Evolutionary conservation across 2,329 filamentous ascomycete species (phyloP), one percentile per base, ranked within the genome.

Genomic region (Lasiodiplodia theobromae): DNA sequence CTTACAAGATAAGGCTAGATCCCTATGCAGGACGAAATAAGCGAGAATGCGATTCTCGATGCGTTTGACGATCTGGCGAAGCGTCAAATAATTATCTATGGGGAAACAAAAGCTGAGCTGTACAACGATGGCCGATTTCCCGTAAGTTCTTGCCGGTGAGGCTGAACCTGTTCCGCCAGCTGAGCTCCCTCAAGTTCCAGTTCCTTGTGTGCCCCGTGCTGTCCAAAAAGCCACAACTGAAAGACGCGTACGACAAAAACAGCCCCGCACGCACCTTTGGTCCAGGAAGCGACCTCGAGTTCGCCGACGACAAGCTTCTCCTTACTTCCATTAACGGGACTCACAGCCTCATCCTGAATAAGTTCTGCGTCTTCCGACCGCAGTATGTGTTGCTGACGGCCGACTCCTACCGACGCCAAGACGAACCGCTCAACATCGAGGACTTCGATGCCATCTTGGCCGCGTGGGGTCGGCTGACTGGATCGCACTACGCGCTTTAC

Each of bases 301-400:
- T 82, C 67, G 77, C 77, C 54, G 77, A 82, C 56, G 73, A 77
- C 0, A 80, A 80, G n/a, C 79, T 82, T 53, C 79, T 83, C 18
- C 72, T 86, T 14, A 74, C 74, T 0, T 73, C 75, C 16, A 71
- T 85, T 16, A 81, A 80, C 21, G 66, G 25, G 12, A 82, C 83
- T 0, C 84, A 87, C 68, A 73, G 82, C 21, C 75, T 87, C 8
- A 77, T 80, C 1, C 73, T 83, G 68, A 87, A 87, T 74, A 82
- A 84, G 67, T 86, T 85, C 71, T 82, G 80, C 68, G 81, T 83
- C 16, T 83, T 82, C 68, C 73, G 81, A 10, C 84, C 84, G 3
- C 84, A 86, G 70, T 74, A 83, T 3, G 75, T 86, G 16, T 76
- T 86, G 18, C 73, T 86, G 67, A 85, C 85, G 1, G 69, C 75